These are phyloP conservation scores for Fragaria iinumae DNA, from an alignment of 306 rosid species.

Conservation along the genomic window DNA sequence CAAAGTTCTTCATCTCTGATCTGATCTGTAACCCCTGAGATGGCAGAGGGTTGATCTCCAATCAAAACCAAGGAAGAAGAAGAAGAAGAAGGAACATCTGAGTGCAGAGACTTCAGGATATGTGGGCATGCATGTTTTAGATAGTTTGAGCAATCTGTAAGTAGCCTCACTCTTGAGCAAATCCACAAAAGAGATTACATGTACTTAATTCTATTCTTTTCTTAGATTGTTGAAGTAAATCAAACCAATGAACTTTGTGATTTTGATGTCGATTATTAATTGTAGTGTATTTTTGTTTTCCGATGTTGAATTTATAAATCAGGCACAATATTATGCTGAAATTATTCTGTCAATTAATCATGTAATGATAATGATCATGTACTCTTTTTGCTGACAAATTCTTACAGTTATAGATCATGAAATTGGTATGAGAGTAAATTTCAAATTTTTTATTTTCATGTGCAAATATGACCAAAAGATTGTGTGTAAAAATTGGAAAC, in stretches of 20 bases:
- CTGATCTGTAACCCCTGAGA: not conserved
- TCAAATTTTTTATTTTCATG: not conserved
- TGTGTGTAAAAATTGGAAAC: not conserved
- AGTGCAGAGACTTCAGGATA: not conserved
- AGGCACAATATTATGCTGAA: not conserved
- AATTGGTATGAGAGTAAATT: not conserved
- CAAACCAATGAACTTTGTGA: not conserved
- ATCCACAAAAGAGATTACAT: not conserved
- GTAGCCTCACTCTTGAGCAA: not conserved
- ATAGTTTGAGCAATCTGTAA: slow-evolving; percentile 12
- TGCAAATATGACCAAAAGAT: not conserved
- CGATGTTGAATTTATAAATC: not conserved
- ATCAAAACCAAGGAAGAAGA: not conserved
- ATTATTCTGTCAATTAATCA: not conserved
- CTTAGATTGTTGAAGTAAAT: not conserved
- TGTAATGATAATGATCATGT: not conserved
- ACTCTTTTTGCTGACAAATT: not conserved
- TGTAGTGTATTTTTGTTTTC: not conserved
- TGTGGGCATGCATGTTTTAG: not conserved
- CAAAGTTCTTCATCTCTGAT: not conserved
- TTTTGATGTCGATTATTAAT: not conserved
- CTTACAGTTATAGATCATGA: not conserved
- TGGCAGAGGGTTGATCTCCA: not conserved
- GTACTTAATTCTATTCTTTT: not conserved
- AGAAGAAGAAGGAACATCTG: not conserved